A percentile compares a stretch with the other conserved stretches of the same genome.
These are phyloP conservation scores for Geoglossum cookeanum DNA, from an alignment of 2,329 filamentous ascomycete genomes.

Conservation along the genomic window DNA sequence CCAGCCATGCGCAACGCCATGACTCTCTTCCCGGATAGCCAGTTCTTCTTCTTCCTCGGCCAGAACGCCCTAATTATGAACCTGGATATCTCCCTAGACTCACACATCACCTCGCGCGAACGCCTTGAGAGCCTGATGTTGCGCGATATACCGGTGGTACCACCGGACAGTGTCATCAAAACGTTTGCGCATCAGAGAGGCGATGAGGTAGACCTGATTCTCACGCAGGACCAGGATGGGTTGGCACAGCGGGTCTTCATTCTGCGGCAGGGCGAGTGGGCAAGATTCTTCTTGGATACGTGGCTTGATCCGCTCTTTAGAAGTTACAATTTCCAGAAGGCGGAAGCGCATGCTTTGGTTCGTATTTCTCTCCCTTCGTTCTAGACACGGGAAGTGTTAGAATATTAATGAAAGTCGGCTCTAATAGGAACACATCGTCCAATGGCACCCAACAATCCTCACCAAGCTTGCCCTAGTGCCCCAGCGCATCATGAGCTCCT, in stretches of 20 bases:
- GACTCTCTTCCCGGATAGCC: slow-evolving; percentile 54
- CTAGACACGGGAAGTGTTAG: background rate
- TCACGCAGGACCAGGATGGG: slow-evolving; percentile 71
- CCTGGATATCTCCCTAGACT: slow-evolving; percentile 46
- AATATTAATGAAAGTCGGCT: background rate
- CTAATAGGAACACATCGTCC: slow-evolving; percentile 60
- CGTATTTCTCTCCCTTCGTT: slow-evolving; percentile 15
- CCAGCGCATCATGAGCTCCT: slow-evolving; percentile 66
- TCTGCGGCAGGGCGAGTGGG: slow-evolving; percentile 71
- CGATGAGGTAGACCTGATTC: slow-evolving; percentile 58
- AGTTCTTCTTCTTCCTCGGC: slow-evolving; percentile 76
- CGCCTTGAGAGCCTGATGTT: slow-evolving; percentile 65
- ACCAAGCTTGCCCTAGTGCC: slow-evolving; percentile 81
- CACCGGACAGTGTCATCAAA: slow-evolving; percentile 91
- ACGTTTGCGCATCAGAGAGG: slow-evolving; percentile 71
- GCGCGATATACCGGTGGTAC: slow-evolving; percentile 69
- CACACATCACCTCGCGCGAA: slow-evolving; percentile 46
- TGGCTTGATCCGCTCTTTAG: slow-evolving; percentile 95
- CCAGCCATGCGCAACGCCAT: slow-evolving; percentile 81
- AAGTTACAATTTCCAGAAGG: slow-evolving; percentile 90
- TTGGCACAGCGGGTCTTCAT: slow-evolving; percentile 61
- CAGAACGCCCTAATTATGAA: slow-evolving; percentile 81
- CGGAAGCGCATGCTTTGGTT: slow-evolving; percentile 78
- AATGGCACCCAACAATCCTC: slow-evolving; percentile 94
- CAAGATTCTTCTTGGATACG: slow-evolving; percentile 76